Base-by-base conservation (phyloP, 495 filamentous ascomycete genomes). In the Aeminium ludgeri region DNA sequence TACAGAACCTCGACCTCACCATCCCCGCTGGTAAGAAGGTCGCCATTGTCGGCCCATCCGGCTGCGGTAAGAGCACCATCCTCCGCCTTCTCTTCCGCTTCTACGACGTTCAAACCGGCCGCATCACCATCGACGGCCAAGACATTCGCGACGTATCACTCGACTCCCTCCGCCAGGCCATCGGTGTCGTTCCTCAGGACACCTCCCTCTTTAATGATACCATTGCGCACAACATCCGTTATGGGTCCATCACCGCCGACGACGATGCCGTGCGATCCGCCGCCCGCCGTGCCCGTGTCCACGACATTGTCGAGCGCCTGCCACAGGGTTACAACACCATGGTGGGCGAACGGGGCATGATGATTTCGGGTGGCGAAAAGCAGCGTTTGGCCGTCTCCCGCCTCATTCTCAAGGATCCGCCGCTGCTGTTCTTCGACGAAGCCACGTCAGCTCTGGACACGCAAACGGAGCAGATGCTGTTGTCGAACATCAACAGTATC, bases 121-220 rank as follows among this genome's bases (percentile, higher is more conserved):
- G 80, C 25, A 94, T 97, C 52, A 64, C 87, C 18, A 79, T 97
- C 40, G 89, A 97, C 55, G 85, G 79, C 36, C 91, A 96, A 54
- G 87, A 97, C 52, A 72, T 97, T 48, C 76, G 83, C 29, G 68
- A 86, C 43, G 78, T 97, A 7, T 76, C 66, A 3, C 58, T 91
- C 10, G 80, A 92, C 23, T 89, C 82, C 20, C 63, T 97, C 6
- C 74, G 89, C 15, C 76, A 75, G 54, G 65, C 78, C 2, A 95
- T 97, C 55, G 89, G 91, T 15, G 89, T 97, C 4, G 89, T 97
- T 1, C 89, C 91, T 2, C 91, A 97, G 58, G 91, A 96, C 56
- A 96, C 89, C 0, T 86, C 91, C 2, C 63, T 97, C 1, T 96
- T 97, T 63, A 97, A 97, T 56, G 81, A 92, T 55, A 86, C 83